Evolutionary conservation across 1,139 yeast species (phyloP).

Genomic region (Ogataea hybrid): DNA sequence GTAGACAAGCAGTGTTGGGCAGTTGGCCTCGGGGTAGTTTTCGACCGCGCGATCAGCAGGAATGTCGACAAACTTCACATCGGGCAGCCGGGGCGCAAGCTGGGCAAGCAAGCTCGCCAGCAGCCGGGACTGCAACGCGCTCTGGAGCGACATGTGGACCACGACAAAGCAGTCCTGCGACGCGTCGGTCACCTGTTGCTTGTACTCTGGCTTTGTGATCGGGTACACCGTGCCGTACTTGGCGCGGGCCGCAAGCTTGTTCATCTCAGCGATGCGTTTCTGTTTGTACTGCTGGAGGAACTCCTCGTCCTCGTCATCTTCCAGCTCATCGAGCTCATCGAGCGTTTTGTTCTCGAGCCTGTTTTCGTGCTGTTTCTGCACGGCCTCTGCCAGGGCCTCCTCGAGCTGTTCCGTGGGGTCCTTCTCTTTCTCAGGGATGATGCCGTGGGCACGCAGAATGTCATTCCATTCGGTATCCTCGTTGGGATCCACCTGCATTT

Average conservation of each 20-base stretch:
- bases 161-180: slow-evolving; percentile 61
- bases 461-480: slow-evolving; percentile 99
- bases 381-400: slow-evolving; percentile 82
- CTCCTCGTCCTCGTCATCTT: slow-evolving; percentile 35
- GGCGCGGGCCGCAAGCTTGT: slow-evolving; percentile 55
- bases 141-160: slow-evolving; percentile 72
- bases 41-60: slow-evolving; percentile 88
- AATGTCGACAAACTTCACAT: slow-evolving; percentile 87
- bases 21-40: slow-evolving; percentile 81
- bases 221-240: slow-evolving; percentile 77
- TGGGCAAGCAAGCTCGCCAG: slow-evolving; percentile 52
- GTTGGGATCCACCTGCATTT: slow-evolving; percentile 88
- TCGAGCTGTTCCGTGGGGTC: slow-evolving; percentile 87
- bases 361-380: slow-evolving; percentile 70
- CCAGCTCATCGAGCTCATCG: slow-evolving; percentile 70
- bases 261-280: slow-evolving; percentile 72
- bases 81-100: slow-evolving; percentile 62
- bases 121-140: slow-evolving; percentile 72
- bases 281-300: slow-evolving; percentile 55
- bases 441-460: slow-evolving; percentile 82
- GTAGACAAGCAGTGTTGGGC: slow-evolving; percentile 88
- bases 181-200: slow-evolving; percentile 79
- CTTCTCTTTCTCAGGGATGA: slow-evolving; percentile 89
- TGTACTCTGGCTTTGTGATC: slow-evolving; percentile 84
- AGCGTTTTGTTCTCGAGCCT: slow-evolving; percentile 71